Evolutionary conservation across 2,329 filamentous ascomycete genomes (phyloP), one percentile per base, ranked within the genome.

Genomic region (Pleomassaria siparia): DNA sequence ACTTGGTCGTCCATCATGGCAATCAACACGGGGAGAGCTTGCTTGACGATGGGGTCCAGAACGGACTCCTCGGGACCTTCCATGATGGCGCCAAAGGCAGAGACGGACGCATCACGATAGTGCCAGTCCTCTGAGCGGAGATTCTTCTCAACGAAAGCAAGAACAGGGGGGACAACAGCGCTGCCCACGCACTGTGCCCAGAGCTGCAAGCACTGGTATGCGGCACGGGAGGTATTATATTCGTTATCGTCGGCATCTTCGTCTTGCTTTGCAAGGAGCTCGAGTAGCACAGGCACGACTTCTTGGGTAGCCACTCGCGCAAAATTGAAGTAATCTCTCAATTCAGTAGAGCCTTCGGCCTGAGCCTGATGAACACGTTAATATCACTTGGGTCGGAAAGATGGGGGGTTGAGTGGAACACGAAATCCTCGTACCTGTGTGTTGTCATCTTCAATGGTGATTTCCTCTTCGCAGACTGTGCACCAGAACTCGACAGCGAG

Each of bases 401-500:
- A 22, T 18, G 24, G 18, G 36, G 45, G 24, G 12, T 13, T n/a
- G 11, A 22, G n/a, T 8, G 20, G 16, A 28, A 50, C 13, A 75
- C 25, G n/a, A n/a, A 26, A 20, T 24, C 76, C 12, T 30, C 9
- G 59, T 75, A 88, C 85, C 74, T 88, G 85, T 56, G 85, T 81
- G 72, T 99, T 99, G 73, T 99, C 94, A 67, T 99, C 94, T 69
- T 99, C 94, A 64, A 99, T 97, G 56, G 87, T 87, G 62, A 96
- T 92, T 74, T 99, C 94, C 75, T 99, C 94, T 72, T 99, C 94
- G 73, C 94, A 99, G 40, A 99, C 94, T n/a, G 94, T 96, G 79
- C 92, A 97, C 94, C 94, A 99, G 77, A 99, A 99, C 72, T 99
- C 94, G 58, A 99, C 91, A 29, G 94, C 94, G 47, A 99, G 81